Evolutionary conservation across 768 basidiomycete genomes (phyloP).

Genomic region (Trametes maxima): DNA sequence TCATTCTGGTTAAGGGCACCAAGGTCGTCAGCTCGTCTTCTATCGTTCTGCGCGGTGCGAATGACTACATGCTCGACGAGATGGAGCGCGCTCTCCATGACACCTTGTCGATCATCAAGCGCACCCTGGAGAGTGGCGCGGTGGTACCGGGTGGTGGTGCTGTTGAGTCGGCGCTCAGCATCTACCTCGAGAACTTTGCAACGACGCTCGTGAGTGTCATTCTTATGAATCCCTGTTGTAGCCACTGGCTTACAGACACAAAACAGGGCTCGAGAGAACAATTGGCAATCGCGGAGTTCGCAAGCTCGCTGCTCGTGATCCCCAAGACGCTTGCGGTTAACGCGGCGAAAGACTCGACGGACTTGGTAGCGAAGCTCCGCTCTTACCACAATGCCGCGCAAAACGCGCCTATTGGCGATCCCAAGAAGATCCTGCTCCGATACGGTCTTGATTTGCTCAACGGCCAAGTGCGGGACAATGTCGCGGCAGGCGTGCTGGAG

Average conservation of each 20-base stretch:
- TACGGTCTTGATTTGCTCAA: conserved; percentile 95
- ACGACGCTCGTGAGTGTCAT: conserved; percentile 79
- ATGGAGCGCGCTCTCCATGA: conserved; percentile 98
- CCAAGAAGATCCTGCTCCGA: conserved; percentile 85
- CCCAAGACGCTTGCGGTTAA: conserved; percentile 97
- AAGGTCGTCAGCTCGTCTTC: conserved; percentile 94
- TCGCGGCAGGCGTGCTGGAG: conserved; percentile 90
- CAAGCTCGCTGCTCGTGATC: conserved; percentile 87
- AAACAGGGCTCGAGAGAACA: conserved; percentile 94
- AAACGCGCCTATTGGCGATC: conserved; percentile 87
- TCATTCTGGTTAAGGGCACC: conserved; percentile 96
- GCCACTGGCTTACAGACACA: background rate
- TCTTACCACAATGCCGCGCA: conserved; percentile 97
- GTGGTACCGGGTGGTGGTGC: conserved; percentile 98
- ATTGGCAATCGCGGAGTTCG: conserved; percentile 99
- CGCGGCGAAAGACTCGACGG: conserved; percentile 97
- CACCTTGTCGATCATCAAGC: conserved; percentile 91
- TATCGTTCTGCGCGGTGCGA: conserved; percentile 93
- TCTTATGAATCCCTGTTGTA: background rate
- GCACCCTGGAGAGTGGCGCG: conserved; percentile 92
- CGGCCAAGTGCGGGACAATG: conserved; percentile 94
- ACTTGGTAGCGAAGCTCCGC: conserved; percentile 94
- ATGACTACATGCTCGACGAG: conserved; percentile 99
- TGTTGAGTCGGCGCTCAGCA: conserved; percentile 94
- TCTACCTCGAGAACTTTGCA: conserved; percentile 98